A percentile compares a stretch with the other conserved stretches of the same genome.
Evolutionary conservation across 371 early-diverging fungal genomes (phyloP).

Genomic region (Syncephalastrum racemosum): DNA sequence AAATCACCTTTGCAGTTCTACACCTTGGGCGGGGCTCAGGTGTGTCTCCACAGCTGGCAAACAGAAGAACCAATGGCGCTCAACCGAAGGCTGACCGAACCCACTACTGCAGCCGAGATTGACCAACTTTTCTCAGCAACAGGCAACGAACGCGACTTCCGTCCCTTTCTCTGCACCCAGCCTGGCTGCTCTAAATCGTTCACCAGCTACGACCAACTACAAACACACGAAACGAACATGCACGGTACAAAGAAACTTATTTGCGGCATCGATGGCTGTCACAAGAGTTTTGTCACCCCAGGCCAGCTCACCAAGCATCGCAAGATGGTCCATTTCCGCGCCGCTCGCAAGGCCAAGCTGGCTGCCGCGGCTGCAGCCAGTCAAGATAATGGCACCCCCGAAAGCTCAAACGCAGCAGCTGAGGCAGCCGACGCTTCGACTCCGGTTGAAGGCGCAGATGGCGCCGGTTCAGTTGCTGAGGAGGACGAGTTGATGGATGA

Average conservation of each 20-base stretch:
- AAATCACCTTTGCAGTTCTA: conserved; percentile 29
- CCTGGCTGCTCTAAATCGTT: conserved; percentile 49
- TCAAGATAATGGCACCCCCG: no score
- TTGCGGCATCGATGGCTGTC: conserved; percentile 50
- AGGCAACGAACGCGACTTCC: conserved; percentile 45
- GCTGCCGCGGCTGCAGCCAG: conserved; percentile 38
- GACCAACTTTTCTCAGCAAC: conserved; percentile 47
- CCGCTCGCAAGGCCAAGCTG: conserved; percentile 42
- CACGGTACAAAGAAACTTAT: conserved; percentile 49
- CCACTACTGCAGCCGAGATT: conserved; percentile 41
- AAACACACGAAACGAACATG: conserved; percentile 53
- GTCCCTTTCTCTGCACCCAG: conserved; percentile 50
- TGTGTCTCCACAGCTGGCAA: conserved; percentile 29
- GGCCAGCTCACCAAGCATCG: conserved; percentile 53
- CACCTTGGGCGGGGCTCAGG: conserved; percentile 32
- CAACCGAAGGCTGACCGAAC: conserved; percentile 39
- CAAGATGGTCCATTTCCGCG: conserved; percentile 56
- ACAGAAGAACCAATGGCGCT: conserved; percentile 44
- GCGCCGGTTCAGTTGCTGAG: no score
- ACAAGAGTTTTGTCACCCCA: conserved; percentile 48
- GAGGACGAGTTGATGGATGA: no score
- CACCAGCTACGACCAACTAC: conserved; percentile 44
- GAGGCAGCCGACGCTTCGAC: conserved; percentile 13
- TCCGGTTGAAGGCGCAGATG: not conserved
- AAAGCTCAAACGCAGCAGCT: conserved; percentile 18